phyloP scores from a whole-genome alignment of 1,139 yeast genomes.

The Suhomyces chickasaworum region DNA sequence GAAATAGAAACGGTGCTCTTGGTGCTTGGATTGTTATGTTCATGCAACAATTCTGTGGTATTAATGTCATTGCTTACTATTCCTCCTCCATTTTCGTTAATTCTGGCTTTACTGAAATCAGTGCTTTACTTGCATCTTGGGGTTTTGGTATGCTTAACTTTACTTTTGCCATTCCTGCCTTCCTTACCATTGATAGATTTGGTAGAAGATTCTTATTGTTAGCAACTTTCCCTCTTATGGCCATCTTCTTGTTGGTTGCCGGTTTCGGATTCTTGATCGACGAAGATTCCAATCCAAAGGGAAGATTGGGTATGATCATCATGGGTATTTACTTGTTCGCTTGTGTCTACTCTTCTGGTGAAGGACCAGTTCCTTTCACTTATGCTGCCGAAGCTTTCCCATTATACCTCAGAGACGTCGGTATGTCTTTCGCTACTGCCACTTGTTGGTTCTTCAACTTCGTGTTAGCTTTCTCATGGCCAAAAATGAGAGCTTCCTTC shows the following conservation, averaged over 20 bases:
- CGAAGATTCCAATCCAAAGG: conserved; percentile 39
- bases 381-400: conserved; percentile 90
- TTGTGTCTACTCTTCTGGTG: conserved; percentile 78
- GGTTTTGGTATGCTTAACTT: conserved; percentile 86
- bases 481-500: conserved; percentile 64
- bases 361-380: conserved; percentile 90
- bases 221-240: conserved; percentile 76
- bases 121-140: conserved; percentile 76
- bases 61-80: conserved; percentile 84
- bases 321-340: conserved; percentile 75
- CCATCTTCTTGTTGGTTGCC: conserved; percentile 63
- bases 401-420: conserved; percentile 78
- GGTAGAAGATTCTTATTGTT: conserved; percentile 76
- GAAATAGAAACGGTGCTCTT: conserved; percentile 80
- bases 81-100: conserved; percentile 71
- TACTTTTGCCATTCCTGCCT: conserved; percentile 80
- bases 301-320: conserved; percentile 65
- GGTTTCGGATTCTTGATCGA: conserved; percentile 77
- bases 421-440: conserved; percentile 84
- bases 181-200: conserved; percentile 75
- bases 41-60: conserved; percentile 93
- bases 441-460: conserved; percentile 88
- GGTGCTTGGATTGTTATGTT: conserved; percentile 85
- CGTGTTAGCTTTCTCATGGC: conserved; percentile 82
- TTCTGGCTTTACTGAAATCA: conserved; percentile 62